Evolutionary conservation across 2,329 filamentous ascomycete genomes (phyloP), one percentile per base, ranked within the genome.

Genomic region (Mariannaea elegans): DNA sequence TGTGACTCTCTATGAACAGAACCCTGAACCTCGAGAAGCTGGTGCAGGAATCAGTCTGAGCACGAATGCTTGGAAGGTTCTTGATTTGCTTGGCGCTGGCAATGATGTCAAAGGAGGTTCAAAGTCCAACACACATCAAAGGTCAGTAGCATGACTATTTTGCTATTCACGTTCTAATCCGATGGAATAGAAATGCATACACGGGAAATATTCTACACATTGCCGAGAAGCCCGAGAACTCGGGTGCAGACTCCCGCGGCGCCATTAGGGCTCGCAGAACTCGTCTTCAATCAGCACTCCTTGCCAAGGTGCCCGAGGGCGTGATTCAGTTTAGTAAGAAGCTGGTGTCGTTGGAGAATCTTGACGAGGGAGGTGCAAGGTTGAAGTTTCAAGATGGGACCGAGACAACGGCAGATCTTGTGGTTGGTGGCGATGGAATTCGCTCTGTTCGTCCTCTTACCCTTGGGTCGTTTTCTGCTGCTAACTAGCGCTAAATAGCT

Each of bases 31-130:
- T 24, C 24, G 49, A 24, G 49, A 52, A 24, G 49, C 49, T 4
- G 49, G 49, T n/a, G 49, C 49, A 7, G 49, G 49, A 3, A 52
- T 52, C 27, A 52, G 49, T 32, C 39, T 52, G 12, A 52, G 49
- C 27, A 18, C 49, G 4, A 52, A 52, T 44, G 49, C 49, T 8
- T 52, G 49, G 49, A 52, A 44, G 39, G 44, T 52, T 24, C 49
- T 52, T 44, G 49, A 52, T n/a, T 32, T 52, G 18, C 38, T 52
- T n/a, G 49, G 39, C 13, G 39, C 49, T 3, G 29, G 49, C 13
- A 21, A 24, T 18, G 38, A 44, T 16, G 38, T 52, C 3, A 52
- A 52, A 24, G 49, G 49, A 10, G 49, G 49, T 32, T 52, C 49
- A n/a, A 52, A 52, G 39, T 44, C 38, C 18, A 52, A 52, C 19